Percentiles rank a stretch among this genome's conserved stretches.
These are phyloP conservation scores for Metschnikowia cubensis DNA, from an alignment of 805 yeast species.

Conservation along the genomic window DNA sequence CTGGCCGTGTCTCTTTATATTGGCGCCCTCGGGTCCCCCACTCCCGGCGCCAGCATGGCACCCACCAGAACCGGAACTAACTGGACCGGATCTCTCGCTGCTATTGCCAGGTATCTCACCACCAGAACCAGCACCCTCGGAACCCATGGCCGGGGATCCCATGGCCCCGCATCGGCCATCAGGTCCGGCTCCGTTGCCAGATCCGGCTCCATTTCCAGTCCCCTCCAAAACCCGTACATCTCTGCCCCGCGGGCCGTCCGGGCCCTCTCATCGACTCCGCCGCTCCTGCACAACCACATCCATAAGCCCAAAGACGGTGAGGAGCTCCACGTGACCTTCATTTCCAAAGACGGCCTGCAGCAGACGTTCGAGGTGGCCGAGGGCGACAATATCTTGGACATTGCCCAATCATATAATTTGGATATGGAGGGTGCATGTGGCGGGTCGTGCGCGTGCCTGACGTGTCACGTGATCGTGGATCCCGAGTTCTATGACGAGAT, in stretches of 20 bases:
- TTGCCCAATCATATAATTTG: slow-evolving; percentile 88
- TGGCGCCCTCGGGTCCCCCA: neutral
- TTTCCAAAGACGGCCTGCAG: slow-evolving; percentile 87
- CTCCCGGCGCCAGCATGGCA: neutral
- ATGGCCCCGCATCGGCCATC: no score
- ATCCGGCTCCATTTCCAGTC: neutral
- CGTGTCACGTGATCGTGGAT: slow-evolving; percentile 95
- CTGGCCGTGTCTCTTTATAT: neutral
- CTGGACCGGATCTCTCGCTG: no score
- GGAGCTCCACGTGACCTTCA: slow-evolving; percentile 76
- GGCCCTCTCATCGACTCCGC: neutral
- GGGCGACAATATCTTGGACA: slow-evolving; percentile 88
- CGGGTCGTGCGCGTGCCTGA: slow-evolving; percentile 98
- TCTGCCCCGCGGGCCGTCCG: neutral
- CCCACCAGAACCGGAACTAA: no score
- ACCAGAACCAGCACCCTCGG: no score
- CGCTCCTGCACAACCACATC: slow-evolving; percentile 74
- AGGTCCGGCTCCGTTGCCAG: no score
- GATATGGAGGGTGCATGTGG: slow-evolving; percentile 99
- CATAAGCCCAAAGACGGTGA: slow-evolving; percentile 92
- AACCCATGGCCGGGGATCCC: no score
- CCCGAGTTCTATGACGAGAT: slow-evolving; percentile 88
- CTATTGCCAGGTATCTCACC: no score
- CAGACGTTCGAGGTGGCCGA: slow-evolving; percentile 79
- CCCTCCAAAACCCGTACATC: neutral